These are phyloP conservation scores for Tulasnella sp. DNA, from an alignment of 768 basidiomycete genomes.

Conservation along the genomic window DNA sequence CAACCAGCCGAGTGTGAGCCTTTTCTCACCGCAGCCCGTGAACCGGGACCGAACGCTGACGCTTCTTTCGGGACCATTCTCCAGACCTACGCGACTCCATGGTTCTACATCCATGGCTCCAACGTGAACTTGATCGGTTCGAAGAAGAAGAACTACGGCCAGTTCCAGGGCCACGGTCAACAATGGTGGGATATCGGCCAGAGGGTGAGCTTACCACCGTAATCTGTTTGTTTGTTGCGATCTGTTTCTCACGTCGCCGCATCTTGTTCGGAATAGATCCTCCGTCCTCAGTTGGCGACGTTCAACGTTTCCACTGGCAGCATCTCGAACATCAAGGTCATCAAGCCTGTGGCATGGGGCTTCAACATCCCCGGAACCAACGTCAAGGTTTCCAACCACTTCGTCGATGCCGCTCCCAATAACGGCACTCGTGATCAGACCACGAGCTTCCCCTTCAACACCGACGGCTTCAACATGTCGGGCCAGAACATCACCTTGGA, in stretches of 20 bases:
- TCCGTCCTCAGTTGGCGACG: conserved; percentile 49
- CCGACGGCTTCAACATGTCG: conserved; percentile 39
- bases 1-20: conserved; percentile 43
- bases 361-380: conserved; percentile 44
- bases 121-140: conserved; percentile 46
- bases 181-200: conserved; percentile 52
- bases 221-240: neutral
- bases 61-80: neutral
- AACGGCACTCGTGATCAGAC: conserved; percentile 41
- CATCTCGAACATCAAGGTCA: conserved; percentile 43
- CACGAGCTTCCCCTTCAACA: conserved; percentile 47
- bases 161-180: conserved; percentile 49
- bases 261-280: conserved; percentile 34
- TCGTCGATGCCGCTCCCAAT: conserved; percentile 44
- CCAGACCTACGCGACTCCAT: conserved; percentile 42
- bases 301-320: conserved; percentile 49
- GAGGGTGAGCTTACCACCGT: conserved; percentile 38
- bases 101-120: conserved; percentile 47
- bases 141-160: conserved; percentile 43
- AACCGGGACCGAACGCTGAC: neutral
- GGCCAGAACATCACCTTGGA: conserved; percentile 37
- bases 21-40: neutral
- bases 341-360: conserved; percentile 52
- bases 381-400: conserved; percentile 43
- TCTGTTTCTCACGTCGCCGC: neutral